These are phyloP conservation scores for Daucus carota DNA, from an alignment of 129 eudicot species.

Conservation along the genomic window DH1_v3.0 NC_030383.2:4141501-4142000, in stretches of 20 bases:
- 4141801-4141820: neutral
- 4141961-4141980: neutral
- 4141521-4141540: constrained; percentile 99
- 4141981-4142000: neutral
- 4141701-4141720: too few species aligned
- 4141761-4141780: neutral
- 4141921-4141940: neutral
- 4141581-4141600: neutral
- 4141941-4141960: neutral
- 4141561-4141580: constrained; percentile 95
- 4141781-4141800: neutral
- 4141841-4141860: neutral
- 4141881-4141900: neutral
- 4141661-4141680: neutral
- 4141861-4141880: too few species aligned
- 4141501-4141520: constrained; percentile 93
- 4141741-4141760: neutral
- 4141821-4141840: constrained; percentile 8
- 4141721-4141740: too few species aligned
- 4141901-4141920: neutral
- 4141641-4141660: neutral
- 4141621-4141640: neutral
- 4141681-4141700: neutral
- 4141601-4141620: neutral
- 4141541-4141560: constrained; percentile 98